These are phyloP conservation scores for Corniculantispora saksenae DNA, from an alignment of 2,329 filamentous ascomycete species.

Conservation along the genomic window DNA sequence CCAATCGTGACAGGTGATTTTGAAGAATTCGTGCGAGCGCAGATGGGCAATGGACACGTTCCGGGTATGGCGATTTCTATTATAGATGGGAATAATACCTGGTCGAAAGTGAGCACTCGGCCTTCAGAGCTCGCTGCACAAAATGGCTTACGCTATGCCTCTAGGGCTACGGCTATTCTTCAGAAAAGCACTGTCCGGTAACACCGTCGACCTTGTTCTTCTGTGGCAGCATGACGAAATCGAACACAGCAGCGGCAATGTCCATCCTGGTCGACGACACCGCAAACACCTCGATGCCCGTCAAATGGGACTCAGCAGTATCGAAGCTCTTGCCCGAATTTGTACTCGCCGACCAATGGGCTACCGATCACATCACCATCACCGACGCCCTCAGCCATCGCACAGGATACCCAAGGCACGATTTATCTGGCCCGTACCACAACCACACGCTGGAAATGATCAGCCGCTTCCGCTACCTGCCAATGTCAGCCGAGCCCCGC, in stretches of 20 bases:
- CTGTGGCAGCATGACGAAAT: constrained; percentile 55
- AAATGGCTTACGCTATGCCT: constrained; percentile 3
- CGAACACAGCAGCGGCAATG: constrained; percentile 50
- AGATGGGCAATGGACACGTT: constrained; percentile 39
- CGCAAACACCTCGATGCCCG: constrained; percentile 36
- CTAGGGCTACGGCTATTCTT: constrained; percentile 44
- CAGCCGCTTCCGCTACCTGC: constrained; percentile 43
- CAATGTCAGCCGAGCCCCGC: constrained; percentile 44
- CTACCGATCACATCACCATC: constrained; percentile 48
- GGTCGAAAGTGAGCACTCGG: constrained; percentile 31
- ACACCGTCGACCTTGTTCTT: constrained; percentile 52
- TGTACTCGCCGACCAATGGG: constrained; percentile 42
- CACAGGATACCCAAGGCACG: constrained; percentile 47
- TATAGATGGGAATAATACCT: constrained; percentile 39
- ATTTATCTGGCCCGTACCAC: constrained; percentile 30
- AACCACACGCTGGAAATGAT: constrained; percentile 35
- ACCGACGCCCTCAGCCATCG: constrained; percentile 53
- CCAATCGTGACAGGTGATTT: constrained; percentile 21
- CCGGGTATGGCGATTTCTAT: constrained; percentile 45
- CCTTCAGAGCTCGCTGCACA: not conserved
- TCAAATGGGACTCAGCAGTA: constrained; percentile 48
- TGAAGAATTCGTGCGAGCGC: constrained; percentile 28
- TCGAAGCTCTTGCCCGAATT: constrained; percentile 46
- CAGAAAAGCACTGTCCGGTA: constrained; percentile 36
- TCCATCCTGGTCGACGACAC: constrained; percentile 48